Conservation (phyloP, 2,329 filamentous ascomycete genomes). For the Fusarium nematophilum region DNA sequence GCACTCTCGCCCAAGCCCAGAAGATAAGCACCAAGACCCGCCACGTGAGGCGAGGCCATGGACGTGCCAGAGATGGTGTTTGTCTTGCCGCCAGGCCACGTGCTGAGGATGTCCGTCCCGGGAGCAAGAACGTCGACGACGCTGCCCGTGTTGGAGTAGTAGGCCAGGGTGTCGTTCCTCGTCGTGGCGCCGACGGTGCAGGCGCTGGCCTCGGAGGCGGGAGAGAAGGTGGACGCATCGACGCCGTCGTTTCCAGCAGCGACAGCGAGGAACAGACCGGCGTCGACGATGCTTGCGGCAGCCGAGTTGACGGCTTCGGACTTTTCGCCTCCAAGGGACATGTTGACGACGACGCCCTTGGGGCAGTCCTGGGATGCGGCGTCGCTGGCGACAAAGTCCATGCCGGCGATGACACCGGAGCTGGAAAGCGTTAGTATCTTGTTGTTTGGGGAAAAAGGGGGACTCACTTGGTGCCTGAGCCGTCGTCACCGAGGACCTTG, state of each 20-base stretch:
- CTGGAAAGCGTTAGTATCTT: slow-evolving; percentile 26
- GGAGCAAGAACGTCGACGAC: slow-evolving; percentile 64
- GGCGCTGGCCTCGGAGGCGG: slow-evolving; percentile 58
- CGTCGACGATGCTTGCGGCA: slow-evolving; percentile 56
- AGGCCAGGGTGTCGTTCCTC: slow-evolving; percentile 52
- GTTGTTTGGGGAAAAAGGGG: not conserved
- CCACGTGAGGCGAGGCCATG: slow-evolving; percentile 57
- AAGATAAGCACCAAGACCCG: slow-evolving; percentile 57
- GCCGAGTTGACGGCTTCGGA: slow-evolving; percentile 63
- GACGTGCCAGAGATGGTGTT: slow-evolving; percentile 58
- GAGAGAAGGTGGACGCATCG: slow-evolving; percentile 59
- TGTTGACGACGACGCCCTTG: slow-evolving; percentile 63
- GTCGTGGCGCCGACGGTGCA: slow-evolving; percentile 66
- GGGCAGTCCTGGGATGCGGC: slow-evolving; percentile 51
- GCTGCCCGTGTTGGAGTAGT: slow-evolving; percentile 64
- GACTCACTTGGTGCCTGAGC: slow-evolving; percentile 44
- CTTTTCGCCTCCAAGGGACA: slow-evolving; percentile 64
- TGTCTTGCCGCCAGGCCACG: slow-evolving; percentile 58
- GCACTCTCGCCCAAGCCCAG: slow-evolving; percentile 48
- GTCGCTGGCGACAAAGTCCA: slow-evolving; percentile 57
- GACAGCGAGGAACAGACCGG: slow-evolving; percentile 65
- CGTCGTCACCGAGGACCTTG: slow-evolving; percentile 57
- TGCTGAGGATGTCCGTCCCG: slow-evolving; percentile 58
- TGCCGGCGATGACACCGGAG: slow-evolving; percentile 58
- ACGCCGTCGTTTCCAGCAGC: slow-evolving; percentile 64